Evolutionary conservation across 768 basidiomycete species (phyloP).

Genomic region (Kwoniella newhampshirensis): DNA sequence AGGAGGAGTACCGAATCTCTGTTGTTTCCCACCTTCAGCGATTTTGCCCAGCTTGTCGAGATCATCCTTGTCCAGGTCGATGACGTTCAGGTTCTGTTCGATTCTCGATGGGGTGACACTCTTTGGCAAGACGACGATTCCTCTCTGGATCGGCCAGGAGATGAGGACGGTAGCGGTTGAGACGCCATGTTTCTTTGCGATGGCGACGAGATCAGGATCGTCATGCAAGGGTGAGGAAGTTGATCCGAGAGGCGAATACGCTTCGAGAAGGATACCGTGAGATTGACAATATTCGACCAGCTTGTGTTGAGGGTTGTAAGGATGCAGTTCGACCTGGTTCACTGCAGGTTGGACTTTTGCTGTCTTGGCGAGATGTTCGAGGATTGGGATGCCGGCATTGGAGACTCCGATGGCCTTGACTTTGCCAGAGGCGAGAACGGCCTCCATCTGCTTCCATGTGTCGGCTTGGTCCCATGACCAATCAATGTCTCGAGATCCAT

Average conservation of each 20-base stretch:
- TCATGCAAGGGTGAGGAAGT: slow-evolving; percentile 45
- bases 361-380: slow-evolving; percentile 68
- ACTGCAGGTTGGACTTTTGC: slow-evolving; percentile 67
- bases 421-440: slow-evolving; percentile 57
- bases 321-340: slow-evolving; percentile 67
- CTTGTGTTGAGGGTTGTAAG: slow-evolving; percentile 66
- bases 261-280: slow-evolving; percentile 65
- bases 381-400: slow-evolving; percentile 64
- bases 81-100: slow-evolving; percentile 41
- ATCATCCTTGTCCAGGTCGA: slow-evolving; percentile 44
- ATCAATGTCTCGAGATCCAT: slow-evolving; percentile 24
- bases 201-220: slow-evolving; percentile 36
- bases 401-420: slow-evolving; percentile 62
- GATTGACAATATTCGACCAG: slow-evolving; percentile 61
- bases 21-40: slow-evolving; percentile 41
- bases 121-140: slow-evolving; percentile 49
- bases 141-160: slow-evolving; percentile 42
- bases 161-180: slow-evolving; percentile 47
- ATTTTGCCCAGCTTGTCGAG: slow-evolving; percentile 39
- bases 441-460: slow-evolving; percentile 59
- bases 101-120: slow-evolving; percentile 48
- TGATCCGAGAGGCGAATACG: slow-evolving; percentile 62
- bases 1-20: slow-evolving; percentile 40
- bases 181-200: slow-evolving; percentile 46
- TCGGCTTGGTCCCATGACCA: slow-evolving; percentile 17